Evolutionary conservation across 768 basidiomycete genomes (phyloP).

Genomic region (Lactarius sanguifluus): DNA sequence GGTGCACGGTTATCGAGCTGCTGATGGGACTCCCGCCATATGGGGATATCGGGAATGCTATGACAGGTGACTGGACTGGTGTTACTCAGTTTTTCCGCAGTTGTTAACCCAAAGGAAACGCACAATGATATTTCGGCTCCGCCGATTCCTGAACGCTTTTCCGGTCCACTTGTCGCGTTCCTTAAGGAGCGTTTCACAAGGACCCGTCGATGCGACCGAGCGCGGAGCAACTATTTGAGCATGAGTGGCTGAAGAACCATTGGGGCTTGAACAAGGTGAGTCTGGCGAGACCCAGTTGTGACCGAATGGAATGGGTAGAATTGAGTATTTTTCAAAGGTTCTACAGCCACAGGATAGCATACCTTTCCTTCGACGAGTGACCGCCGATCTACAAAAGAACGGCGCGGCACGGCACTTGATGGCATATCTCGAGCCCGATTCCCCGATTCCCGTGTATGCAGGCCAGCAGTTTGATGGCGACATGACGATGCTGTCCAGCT

Average conservation of each 20-base stretch:
- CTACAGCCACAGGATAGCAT: conserved; percentile 93
- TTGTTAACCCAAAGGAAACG: not conserved
- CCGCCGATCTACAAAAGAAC: conserved; percentile 76
- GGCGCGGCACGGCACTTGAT: conserved; percentile 55
- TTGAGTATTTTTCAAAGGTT: too few relatives aligned
- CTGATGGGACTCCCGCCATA: conserved; percentile 92
- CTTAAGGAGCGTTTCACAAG: conserved; percentile 88
- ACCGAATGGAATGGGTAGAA: conserved; percentile 45
- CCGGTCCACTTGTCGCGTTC: conserved; percentile 76
- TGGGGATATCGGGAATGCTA: conserved; percentile 81
- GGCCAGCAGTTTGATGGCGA: conserved; percentile 24
- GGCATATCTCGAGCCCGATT: conserved; percentile 46
- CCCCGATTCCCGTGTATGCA: conserved; percentile 30
- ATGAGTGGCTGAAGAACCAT: conserved; percentile 83
- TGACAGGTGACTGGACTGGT: conserved; percentile 62
- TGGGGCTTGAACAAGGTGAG: conserved; percentile 78
- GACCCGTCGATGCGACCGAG: conserved; percentile 76
- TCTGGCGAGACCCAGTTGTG: conserved; percentile 1
- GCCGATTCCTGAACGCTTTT: conserved; percentile 78
- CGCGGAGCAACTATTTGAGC: conserved; percentile 84
- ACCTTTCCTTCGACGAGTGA: conserved; percentile 90
- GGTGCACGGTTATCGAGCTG: conserved; percentile 92
- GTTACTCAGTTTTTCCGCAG: not conserved
- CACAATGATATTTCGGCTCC: conserved; percentile 88
- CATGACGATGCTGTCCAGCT: conserved; percentile 22